A percentile compares a stretch with the other conserved stretches of the same genome.
Evolutionary conservation across 192 early-diverging fungal genomes (phyloP).

Genomic region (Coemansia sp.): DNA sequence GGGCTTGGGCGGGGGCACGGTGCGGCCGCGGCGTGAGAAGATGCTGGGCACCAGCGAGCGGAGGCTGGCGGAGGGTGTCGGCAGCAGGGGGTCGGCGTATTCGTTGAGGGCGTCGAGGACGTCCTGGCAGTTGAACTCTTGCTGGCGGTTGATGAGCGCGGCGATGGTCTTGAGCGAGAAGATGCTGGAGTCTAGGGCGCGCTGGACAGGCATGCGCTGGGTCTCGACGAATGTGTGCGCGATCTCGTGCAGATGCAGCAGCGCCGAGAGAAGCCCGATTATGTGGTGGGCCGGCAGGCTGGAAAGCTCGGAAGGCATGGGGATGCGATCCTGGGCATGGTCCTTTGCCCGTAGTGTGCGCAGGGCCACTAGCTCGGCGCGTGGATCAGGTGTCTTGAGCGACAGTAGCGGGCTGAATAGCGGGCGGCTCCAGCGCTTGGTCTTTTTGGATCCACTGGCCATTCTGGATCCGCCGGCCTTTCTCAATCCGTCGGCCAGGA

Average conservation of each 20-base stretch:
- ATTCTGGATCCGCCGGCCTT: neutral
- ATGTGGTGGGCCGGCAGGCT: slow-evolving; percentile 5
- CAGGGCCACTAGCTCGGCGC: neutral
- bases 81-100: neutral
- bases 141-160: slow-evolving; percentile 4
- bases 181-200: slow-evolving; percentile 11
- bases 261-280: slow-evolving; percentile 11
- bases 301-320: slow-evolving; percentile 18
- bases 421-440: too few relatives aligned
- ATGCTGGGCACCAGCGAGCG: neutral
- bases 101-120: neutral
- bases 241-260: slow-evolving; percentile 34
- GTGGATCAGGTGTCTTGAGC: neutral
- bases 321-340: slow-evolving; percentile 8
- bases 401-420: too few relatives aligned
- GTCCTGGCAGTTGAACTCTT: neutral
- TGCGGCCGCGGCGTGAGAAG: neutral
- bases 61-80: neutral
- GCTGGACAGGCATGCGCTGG: slow-evolving; percentile 11
- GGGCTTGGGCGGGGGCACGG: too few relatives aligned
- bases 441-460: too few relatives aligned
- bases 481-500: neutral
- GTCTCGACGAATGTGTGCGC: slow-evolving; percentile 41
- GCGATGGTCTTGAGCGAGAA: slow-evolving; percentile 30
- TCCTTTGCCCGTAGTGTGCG: slow-evolving; percentile 16